Evolutionary conservation across 1,139 yeast species (phyloP).

Genomic region (Fermentozyma sake): DNA sequence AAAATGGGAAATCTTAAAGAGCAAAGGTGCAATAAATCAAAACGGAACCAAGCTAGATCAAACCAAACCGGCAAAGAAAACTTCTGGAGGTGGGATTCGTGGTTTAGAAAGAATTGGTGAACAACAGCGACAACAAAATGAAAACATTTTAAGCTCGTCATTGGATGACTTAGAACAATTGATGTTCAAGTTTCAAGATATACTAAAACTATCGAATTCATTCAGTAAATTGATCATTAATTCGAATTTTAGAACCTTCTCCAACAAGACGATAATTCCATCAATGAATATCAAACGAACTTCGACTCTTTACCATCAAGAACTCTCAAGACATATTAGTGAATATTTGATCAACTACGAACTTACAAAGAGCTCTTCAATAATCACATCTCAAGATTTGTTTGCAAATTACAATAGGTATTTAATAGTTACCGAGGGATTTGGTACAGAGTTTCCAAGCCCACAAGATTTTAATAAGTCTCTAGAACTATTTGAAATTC

Average conservation of each 20-base stretch:
- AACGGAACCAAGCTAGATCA: slow-evolving; percentile 27
- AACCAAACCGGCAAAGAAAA: slow-evolving; percentile 6
- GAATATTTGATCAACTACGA: slow-evolving; percentile 39
- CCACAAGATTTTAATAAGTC: slow-evolving; percentile 30
- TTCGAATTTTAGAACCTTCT: not conserved
- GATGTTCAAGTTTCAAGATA: slow-evolving; percentile 72
- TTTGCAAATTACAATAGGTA: slow-evolving; percentile 42
- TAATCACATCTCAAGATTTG: slow-evolving; percentile 40
- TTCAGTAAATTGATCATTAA: slow-evolving; percentile 30
- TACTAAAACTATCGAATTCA: slow-evolving; percentile 52
- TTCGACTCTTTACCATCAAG: slow-evolving; percentile 33
- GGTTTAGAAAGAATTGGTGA: slow-evolving; percentile 64
- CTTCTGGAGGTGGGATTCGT: slow-evolving; percentile 53
- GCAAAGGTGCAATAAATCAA: slow-evolving; percentile 36
- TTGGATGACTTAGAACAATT: slow-evolving; percentile 73
- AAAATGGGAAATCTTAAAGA: slow-evolving; percentile 41
- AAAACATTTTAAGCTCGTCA: slow-evolving; percentile 61
- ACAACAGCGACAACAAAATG: slow-evolving; percentile 54
- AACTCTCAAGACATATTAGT: slow-evolving; percentile 47
- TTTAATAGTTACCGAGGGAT: slow-evolving; percentile 34
- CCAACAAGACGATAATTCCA: slow-evolving; percentile 17
- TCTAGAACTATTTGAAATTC: slow-evolving; percentile 24
- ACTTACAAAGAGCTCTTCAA: slow-evolving; percentile 30
- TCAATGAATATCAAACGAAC: slow-evolving; percentile 27
- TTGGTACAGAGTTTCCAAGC: slow-evolving; percentile 34